These are phyloP conservation scores for Saksenaea oblongispora DNA, from an alignment of 371 early-diverging fungal genomes.

Conservation along the genomic window DNA sequence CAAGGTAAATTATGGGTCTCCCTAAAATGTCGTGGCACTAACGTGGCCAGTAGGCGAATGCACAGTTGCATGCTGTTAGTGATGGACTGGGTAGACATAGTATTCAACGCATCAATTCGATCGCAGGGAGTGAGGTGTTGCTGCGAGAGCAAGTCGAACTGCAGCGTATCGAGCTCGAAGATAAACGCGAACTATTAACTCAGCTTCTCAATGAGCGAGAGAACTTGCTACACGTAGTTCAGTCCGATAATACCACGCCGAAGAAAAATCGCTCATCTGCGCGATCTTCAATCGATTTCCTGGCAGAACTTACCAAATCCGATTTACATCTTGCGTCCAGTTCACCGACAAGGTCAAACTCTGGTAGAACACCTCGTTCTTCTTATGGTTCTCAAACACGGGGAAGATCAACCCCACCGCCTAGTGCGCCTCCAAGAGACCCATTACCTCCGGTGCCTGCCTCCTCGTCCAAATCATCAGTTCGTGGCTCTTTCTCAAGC, in stretches of 20 bases:
- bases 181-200: constrained; percentile 31
- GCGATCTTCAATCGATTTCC: constrained; percentile 39
- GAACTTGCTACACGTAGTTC: constrained; percentile 15
- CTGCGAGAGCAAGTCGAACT: constrained; percentile 37
- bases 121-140: constrained; percentile 7
- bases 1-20: neutral
- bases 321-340: constrained; percentile 6
- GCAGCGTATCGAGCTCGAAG: constrained; percentile 39
- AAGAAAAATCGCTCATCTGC: constrained; percentile 14
- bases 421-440: constrained; percentile 27
- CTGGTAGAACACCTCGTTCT: constrained; percentile 13
- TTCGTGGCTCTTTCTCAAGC: constrained; percentile 7
- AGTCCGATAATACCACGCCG: neutral
- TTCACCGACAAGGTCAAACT: constrained; percentile 1
- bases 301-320: constrained; percentile 26
- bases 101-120: neutral
- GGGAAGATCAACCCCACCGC: constrained; percentile 24
- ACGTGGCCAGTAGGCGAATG: constrained; percentile 5
- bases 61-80: neutral
- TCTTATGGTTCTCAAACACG: constrained; percentile 2
- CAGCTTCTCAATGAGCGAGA: constrained; percentile 43
- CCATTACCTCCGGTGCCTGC: constrained; percentile 33
- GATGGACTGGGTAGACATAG: neutral
- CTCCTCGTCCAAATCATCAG: constrained; percentile 9
- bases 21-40: neutral